Evolutionary conservation across 305 asterid species (phyloP).

Genomic region (Striga hermonthica): DNA sequence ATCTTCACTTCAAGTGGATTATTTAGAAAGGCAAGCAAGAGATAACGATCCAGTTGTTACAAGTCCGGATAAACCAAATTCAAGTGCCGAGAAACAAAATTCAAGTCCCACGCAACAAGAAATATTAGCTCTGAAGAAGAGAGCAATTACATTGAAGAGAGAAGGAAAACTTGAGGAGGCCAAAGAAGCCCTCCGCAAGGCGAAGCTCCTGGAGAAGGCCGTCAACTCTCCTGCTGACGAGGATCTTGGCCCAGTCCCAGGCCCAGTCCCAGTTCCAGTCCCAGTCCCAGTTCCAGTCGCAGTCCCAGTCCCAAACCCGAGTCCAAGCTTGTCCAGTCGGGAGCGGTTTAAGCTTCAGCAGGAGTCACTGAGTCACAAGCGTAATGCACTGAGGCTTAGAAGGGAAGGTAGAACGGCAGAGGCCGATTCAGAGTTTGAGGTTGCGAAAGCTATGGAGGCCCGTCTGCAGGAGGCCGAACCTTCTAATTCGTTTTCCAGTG

Average conservation of each 20-base stretch:
- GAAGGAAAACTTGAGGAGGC: conserved; percentile 92
- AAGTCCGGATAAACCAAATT: conserved; percentile 38
- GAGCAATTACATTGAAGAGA: conserved; percentile 76
- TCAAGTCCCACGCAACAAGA: conserved; percentile 50
- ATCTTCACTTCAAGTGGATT: conserved; percentile 36
- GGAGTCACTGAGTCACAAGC: conserved; percentile 86
- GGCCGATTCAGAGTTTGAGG: conserved; percentile 84
- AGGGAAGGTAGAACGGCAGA: conserved; percentile 92
- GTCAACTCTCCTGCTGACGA: conserved; percentile 25
- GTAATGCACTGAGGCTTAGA: conserved; percentile 83
- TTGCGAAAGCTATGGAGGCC: conserved; percentile 81
- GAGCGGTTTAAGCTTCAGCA: conserved; percentile 88
- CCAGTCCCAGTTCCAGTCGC: conserved; percentile 53
- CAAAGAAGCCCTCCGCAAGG: conserved; percentile 87
- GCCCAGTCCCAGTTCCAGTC: conserved; percentile 27
- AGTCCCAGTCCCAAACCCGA: conserved; percentile 53
- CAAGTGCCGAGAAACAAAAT: conserved; percentile 29
- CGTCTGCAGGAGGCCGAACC: conserved; percentile 59
- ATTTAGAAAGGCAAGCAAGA: conserved; percentile 29
- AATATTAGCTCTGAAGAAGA: conserved; percentile 71
- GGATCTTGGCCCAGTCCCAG: conserved; percentile 42
- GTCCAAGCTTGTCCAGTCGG: conserved; percentile 63
- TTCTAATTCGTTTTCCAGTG: conserved; percentile 22
- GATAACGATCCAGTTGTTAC: conserved; percentile 35
- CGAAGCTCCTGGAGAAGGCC: conserved; percentile 79